These are phyloP conservation scores for Prillingera fragicola DNA, from an alignment of 1,284 basidiomycete species.

Conservation along the genomic window DNA sequence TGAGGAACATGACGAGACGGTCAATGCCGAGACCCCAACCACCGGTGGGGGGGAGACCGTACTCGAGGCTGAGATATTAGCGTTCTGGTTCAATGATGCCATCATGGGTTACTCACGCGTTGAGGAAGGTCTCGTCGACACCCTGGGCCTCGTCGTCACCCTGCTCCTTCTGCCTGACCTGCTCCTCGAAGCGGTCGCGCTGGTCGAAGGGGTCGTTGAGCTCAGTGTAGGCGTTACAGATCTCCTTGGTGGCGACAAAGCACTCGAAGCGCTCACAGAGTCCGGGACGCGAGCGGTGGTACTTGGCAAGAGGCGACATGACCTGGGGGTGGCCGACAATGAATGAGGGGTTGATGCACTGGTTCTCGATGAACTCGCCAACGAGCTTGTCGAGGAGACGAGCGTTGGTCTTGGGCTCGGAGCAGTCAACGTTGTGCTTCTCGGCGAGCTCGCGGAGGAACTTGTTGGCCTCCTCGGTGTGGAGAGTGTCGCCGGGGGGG, in stretches of 20 bases:
- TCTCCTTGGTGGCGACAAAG: conserved; percentile 97
- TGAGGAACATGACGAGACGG: conserved; percentile 92
- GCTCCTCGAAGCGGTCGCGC: conserved; percentile 91
- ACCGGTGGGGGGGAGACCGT: conserved; percentile 94
- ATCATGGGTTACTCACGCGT: conserved; percentile 67
- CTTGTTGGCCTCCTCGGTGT: conserved; percentile 81
- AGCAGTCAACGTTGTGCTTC: conserved; percentile 97
- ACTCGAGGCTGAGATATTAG: conserved; percentile 66
- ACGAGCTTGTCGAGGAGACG: conserved; percentile 97
- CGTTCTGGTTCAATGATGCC: background rate
- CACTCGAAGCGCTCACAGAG: conserved; percentile 98
- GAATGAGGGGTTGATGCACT: conserved; percentile 95
- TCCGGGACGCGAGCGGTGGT: conserved; percentile 85
- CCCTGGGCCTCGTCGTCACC: conserved; percentile 98
- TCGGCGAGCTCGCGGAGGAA: conserved; percentile 79
- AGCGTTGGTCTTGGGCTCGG: conserved; percentile 91
- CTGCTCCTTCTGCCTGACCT: conserved; percentile 86
- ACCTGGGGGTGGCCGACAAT: conserved; percentile 99
- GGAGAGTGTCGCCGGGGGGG: conserved; percentile 85
- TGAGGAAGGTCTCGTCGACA: conserved; percentile 88
- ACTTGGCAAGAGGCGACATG: conserved; percentile 98
- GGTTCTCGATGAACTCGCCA: conserved; percentile 93
- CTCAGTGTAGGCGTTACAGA: conserved; percentile 97
- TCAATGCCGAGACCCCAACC: conserved; percentile 95
- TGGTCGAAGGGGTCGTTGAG: conserved; percentile 98